A percentile compares a stretch with the other conserved stretches of the same genome.
These are phyloP conservation scores for Starmerella scarabaei DNA, from an alignment of 805 yeast genomes.

Conservation along the genomic window DNA sequence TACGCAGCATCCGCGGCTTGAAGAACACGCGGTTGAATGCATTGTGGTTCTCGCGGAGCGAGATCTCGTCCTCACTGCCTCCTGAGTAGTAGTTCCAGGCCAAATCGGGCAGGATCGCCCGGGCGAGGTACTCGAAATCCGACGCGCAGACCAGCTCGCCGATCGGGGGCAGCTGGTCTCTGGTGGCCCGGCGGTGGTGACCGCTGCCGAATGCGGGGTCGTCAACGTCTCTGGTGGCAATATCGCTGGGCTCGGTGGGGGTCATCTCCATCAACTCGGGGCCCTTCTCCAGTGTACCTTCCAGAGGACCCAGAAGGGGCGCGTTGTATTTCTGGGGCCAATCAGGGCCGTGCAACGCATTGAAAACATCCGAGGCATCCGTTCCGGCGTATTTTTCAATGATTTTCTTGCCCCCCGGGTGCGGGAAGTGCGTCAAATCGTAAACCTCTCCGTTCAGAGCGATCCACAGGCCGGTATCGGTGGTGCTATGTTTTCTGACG, in stretches of 20 bases:
- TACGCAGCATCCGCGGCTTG: constrained; percentile 72
- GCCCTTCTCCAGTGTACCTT: constrained; percentile 10
- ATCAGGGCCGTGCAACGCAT: constrained; percentile 81
- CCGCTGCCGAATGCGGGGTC: background rate
- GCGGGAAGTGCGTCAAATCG: constrained; percentile 56
- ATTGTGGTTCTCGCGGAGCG: constrained; percentile 77
- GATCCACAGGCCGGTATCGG: constrained; percentile 76
- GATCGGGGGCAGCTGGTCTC: constrained; percentile 45
- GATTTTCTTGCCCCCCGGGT: constrained; percentile 49
- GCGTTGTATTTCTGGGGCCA: constrained; percentile 49
- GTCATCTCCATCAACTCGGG: constrained; percentile 29
- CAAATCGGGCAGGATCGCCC: constrained; percentile 54
- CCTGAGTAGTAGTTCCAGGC: constrained; percentile 92
- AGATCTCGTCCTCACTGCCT: constrained; percentile 88
- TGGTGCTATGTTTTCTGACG: constrained; percentile 38
- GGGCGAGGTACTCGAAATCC: constrained; percentile 81
- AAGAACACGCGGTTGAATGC: constrained; percentile 81
- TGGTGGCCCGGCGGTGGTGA: background rate
- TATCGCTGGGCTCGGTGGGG: no score
- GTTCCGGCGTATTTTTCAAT: constrained; percentile 48
- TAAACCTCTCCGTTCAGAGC: constrained; percentile 66
- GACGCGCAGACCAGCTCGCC: constrained; percentile 56
- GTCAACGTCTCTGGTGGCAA: constrained; percentile 31
- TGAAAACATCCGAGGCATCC: constrained; percentile 71
- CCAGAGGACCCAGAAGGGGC: constrained; percentile 47